Evolutionary conservation across 495 filamentous ascomycete species (phyloP).

Genomic region (Aspergillus ellipticus): DNA sequence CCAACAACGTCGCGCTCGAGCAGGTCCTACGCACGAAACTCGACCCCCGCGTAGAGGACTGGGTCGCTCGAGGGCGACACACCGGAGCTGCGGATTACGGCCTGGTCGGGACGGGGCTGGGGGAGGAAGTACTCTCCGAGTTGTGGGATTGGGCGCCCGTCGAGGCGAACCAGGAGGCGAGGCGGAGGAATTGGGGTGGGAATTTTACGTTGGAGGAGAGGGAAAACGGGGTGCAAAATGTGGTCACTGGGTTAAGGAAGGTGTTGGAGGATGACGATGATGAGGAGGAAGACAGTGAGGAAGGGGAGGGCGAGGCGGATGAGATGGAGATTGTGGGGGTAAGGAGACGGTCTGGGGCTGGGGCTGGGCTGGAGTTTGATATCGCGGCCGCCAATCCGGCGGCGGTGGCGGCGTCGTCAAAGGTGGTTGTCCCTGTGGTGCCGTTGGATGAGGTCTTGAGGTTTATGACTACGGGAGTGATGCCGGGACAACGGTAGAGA

Average conservation of each 20-base stretch:
- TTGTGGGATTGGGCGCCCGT: slow-evolving; percentile 51
- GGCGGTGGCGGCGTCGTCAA: slow-evolving; percentile 15
- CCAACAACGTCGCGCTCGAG: slow-evolving; percentile 47
- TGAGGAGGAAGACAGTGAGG: slow-evolving; percentile 37
- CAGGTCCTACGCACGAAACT: slow-evolving; percentile 76
- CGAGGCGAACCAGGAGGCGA: slow-evolving; percentile 48
- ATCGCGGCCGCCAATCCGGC: slow-evolving; percentile 30
- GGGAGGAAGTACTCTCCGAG: slow-evolving; percentile 36
- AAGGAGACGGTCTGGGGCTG: slow-evolving; percentile 32
- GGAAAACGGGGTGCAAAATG: slow-evolving; percentile 61
- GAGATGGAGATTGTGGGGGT: slow-evolving; percentile 45
- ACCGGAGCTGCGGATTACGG: slow-evolving; percentile 22
- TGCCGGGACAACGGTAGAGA: slow-evolving; percentile 27
- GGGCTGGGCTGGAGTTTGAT: slow-evolving; percentile 38
- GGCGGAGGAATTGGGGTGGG: slow-evolving; percentile 51
- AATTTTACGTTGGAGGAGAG: slow-evolving; percentile 69
- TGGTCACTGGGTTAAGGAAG: slow-evolving; percentile 63
- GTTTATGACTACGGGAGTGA: slow-evolving; percentile 51
- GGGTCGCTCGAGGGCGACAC: slow-evolving; percentile 60
- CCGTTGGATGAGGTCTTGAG: slow-evolving; percentile 51
- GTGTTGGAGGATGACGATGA: slow-evolving; percentile 53
- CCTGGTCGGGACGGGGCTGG: slow-evolving; percentile 32
- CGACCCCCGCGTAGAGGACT: slow-evolving; percentile 68
- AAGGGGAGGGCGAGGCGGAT: slow-evolving; percentile 55
- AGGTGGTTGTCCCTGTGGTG: slow-evolving; percentile 33